Base-by-base conservation (phyloP, 2,329 filamentous ascomycete genomes). In the Eurotiales sp. region DNA sequence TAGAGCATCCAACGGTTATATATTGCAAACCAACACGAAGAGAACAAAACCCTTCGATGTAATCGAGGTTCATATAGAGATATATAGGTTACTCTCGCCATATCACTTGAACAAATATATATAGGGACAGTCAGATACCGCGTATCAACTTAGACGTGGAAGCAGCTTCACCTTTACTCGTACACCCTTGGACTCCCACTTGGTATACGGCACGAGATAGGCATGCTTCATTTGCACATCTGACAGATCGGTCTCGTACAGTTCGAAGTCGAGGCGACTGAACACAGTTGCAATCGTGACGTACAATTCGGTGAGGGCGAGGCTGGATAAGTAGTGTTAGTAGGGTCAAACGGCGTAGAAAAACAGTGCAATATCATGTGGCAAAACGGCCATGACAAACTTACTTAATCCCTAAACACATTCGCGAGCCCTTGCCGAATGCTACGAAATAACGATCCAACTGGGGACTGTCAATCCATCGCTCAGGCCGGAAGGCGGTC, bases 341-440 rank as follows among this genome's bases (percentile, higher is more conserved):
- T n/a, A n/a, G n/a, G n/a, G n/a, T n/a, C n/a, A n/a, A n/a, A n/a
- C n/a, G n/a, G n/a, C n/a, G n/a, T n/a, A n/a, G n/a, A n/a, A n/a
- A n/a, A n/a, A n/a, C n/a, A n/a, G n/a, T n/a, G n/a, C n/a, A n/a
- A n/a, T n/a, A n/a, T n/a, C n/a, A n/a, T n/a, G n/a, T n/a, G n/a
- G n/a, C n/a, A n/a, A n/a, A n/a, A n/a, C n/a, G n/a, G n/a, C n/a
- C n/a, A n/a, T n/a, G n/a, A n/a, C 55, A 11, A 57, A 66, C 63
- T 77, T 72, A 45, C 72, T 72, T 15, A 75, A 76, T 14, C 73
- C 64, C 54, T 74, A 79, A 58, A 47, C 50, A 52, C 50, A 52
- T 52, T 7, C 50, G 43, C 12, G 50, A 29, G 8, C 44, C 50
- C 21, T 27, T 39, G 30, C 50, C 37, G 3, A 52, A 43, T 8